Conservation (phyloP, 1,139 yeast species). For the Yamadazyma spencermartinsiae region DNA sequence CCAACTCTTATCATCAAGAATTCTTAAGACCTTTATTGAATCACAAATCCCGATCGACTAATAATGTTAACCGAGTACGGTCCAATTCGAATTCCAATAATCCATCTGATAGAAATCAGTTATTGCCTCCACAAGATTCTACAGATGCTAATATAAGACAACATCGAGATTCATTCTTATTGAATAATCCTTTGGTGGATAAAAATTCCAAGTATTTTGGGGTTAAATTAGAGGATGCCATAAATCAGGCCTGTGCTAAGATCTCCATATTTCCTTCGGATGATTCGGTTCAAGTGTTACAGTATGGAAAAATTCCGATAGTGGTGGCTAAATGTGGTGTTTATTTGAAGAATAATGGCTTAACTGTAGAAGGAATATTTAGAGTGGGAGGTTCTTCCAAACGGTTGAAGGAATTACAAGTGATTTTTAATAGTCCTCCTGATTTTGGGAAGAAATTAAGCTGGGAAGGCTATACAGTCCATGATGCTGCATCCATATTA, state of each 20-base stretch:
- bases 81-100: conserved; percentile 31
- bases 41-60: conserved; percentile 52
- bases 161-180: conserved; percentile 58
- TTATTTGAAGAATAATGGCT: conserved; percentile 72
- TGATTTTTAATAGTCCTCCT: conserved; percentile 82
- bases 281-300: conserved; percentile 53
- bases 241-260: conserved; percentile 72
- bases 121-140: conserved; percentile 2
- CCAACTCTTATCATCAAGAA: conserved; percentile 21
- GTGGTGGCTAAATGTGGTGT: conserved; percentile 97
- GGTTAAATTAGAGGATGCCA: conserved; percentile 71
- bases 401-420: conserved; percentile 82
- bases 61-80: conserved; percentile 45
- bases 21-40: conserved; percentile 48
- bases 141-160: conserved; percentile 38
- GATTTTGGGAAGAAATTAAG: conserved; percentile 81
- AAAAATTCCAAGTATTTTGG: conserved; percentile 73
- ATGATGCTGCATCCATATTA: conserved; percentile 91
- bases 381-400: conserved; percentile 91
- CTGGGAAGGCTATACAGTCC: conserved; percentile 97
- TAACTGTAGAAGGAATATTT: conserved; percentile 85
- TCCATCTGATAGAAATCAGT: conserved; percentile 16
- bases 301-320: conserved; percentile 79
- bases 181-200: conserved; percentile 43
- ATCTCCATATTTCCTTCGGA: conserved; percentile 61